Conservation (phyloP, 768 basidiomycete genomes). For the Krasilnikovozyma curviuscula region DNA sequence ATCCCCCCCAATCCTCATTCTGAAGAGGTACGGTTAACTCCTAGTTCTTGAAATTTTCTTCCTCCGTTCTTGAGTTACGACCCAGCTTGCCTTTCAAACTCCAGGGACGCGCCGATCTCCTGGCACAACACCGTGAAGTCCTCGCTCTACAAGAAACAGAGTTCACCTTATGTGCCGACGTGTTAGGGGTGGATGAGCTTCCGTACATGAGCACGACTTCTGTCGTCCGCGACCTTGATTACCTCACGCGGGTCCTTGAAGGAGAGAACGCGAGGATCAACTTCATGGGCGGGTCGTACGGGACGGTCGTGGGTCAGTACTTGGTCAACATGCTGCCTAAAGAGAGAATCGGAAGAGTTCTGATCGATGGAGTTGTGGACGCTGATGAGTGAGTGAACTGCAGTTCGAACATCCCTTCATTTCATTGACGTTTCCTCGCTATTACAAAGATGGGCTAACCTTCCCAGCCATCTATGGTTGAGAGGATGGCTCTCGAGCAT, state of each 20-base stretch:
- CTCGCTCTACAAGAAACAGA: slow-evolving; percentile 9
- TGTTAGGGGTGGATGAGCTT: slow-evolving; percentile 8
- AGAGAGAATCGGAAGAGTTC: slow-evolving; percentile 5
- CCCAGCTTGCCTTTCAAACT: no score
- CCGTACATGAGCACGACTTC: slow-evolving; percentile 14
- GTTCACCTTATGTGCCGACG: slow-evolving; percentile 5
- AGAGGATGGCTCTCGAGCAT: slow-evolving; percentile 5
- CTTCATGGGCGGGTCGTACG: slow-evolving; percentile 12
- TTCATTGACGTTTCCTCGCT: no score
- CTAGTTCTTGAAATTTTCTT: no score
- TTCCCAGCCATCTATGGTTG: slow-evolving; percentile 7
- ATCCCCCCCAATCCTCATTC: slow-evolving; percentile 4
- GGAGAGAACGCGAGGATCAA: slow-evolving; percentile 13
- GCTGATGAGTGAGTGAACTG: no score
- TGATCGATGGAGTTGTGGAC: slow-evolving; percentile 13
- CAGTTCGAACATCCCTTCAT: no score
- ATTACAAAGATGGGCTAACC: slow-evolving; percentile 9
- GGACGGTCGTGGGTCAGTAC: slow-evolving; percentile 14
- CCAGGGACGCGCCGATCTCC: no score
- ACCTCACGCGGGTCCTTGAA: slow-evolving; percentile 3
- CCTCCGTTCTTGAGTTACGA: no score
- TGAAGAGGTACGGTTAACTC: no score
- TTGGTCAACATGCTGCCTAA: slow-evolving; percentile 8
- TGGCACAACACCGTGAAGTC: slow-evolving; percentile 8
- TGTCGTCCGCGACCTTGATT: slow-evolving; percentile 13